These are phyloP conservation scores for Elaphomyces granulatus DNA, from an alignment of 495 filamentous ascomycete genomes.

Conservation along the genomic window DNA sequence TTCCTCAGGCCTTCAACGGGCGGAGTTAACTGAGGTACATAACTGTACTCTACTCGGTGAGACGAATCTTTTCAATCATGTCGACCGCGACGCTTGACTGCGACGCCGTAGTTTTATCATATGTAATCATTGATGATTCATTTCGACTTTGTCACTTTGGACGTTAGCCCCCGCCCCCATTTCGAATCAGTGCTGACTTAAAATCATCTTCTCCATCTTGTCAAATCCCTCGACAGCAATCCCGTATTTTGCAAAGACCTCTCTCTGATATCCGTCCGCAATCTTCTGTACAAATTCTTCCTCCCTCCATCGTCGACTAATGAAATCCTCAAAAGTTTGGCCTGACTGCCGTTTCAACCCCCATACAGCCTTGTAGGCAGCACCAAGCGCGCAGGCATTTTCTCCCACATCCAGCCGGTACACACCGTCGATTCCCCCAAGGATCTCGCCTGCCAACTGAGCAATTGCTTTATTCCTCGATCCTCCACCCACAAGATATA, in stretches of 20 bases:
- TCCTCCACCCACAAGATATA: conserved; percentile 91
- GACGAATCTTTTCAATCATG: no score
- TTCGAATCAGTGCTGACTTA: no score
- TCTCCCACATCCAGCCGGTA: conserved; percentile 89
- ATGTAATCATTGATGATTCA: no score
- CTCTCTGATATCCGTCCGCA: conserved; percentile 63
- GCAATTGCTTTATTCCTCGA: conserved; percentile 79
- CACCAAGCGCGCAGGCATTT: conserved; percentile 87
- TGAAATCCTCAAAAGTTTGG: conserved; percentile 77
- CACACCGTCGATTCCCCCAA: conserved; percentile 79
- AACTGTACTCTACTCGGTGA: no score
- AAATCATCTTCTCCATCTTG: conserved; percentile 63
- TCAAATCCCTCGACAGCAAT: conserved; percentile 62
- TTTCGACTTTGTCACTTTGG: no score
- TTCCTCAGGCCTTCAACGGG: no score
- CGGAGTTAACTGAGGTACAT: no score
- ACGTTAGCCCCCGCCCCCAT: no score
- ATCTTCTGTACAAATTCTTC: conserved; percentile 68
- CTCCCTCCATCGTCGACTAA: conserved; percentile 73
- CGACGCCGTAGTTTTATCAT: no score
- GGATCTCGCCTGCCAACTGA: conserved; percentile 63
- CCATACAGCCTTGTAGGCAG: conserved; percentile 97
- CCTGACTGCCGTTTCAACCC: conserved; percentile 51
- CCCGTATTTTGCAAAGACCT: conserved; percentile 61
- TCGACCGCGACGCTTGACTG: no score